Conservation (phyloP, 331 rosid genomes). For the Spiraea crenata region DNA sequence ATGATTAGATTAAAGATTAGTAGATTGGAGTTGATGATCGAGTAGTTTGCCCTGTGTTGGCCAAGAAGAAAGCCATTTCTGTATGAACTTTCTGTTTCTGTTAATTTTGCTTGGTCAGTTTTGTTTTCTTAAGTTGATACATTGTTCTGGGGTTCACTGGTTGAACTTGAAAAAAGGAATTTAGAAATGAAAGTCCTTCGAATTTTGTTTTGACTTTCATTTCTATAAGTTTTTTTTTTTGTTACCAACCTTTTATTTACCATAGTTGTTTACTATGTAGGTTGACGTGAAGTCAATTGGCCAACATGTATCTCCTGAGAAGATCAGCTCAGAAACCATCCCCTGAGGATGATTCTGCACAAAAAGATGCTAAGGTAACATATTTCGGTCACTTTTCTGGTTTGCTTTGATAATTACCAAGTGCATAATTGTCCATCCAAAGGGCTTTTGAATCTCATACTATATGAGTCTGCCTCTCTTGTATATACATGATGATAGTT, state of each 20-base stretch:
- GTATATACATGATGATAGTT: background rate
- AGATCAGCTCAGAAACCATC: conserved; percentile 48
- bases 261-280: background rate
- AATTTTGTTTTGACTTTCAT: background rate
- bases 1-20: background rate
- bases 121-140: background rate
- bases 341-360: conserved; percentile 40
- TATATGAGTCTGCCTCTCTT: conserved; percentile 1
- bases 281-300: conserved; percentile 21
- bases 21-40: background rate
- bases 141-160: conserved; percentile 1
- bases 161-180: background rate
- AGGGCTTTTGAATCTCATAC: conserved; percentile 1
- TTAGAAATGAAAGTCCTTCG: background rate
- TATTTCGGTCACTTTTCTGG: background rate
- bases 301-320: conserved; percentile 57
- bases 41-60: background rate
- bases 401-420: no score
- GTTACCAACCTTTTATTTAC: background rate
- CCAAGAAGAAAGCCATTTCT: background rate
- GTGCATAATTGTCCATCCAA: background rate
- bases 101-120: background rate
- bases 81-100: background rate
- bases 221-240: no score
- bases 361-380: conserved; percentile 31